Conservation (phyloP, 345 rosid species). For the Brassica juncea region DNA sequence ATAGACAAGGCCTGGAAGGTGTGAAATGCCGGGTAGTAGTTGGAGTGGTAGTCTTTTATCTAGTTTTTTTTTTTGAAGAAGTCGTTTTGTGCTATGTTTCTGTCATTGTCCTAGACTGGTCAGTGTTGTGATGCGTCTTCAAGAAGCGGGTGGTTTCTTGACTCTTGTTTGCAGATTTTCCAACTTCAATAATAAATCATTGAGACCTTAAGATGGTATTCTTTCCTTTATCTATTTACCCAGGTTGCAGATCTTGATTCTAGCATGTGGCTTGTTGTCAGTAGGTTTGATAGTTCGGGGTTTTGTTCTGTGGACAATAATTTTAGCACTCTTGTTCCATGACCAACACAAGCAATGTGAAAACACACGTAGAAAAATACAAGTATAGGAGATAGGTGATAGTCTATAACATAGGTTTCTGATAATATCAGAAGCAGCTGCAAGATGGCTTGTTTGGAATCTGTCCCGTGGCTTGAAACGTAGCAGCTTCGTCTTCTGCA, state of each 20-base stretch:
- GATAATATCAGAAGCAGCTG: constrained; percentile 59
- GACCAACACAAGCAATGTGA: background rate
- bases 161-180: constrained; percentile 9
- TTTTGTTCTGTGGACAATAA: background rate
- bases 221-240: background rate
- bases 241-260: constrained; percentile 3
- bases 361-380: constrained; percentile 5
- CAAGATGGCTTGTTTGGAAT: constrained; percentile 59
- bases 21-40: background rate
- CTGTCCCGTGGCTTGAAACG: constrained; percentile 63
- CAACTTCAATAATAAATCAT: constrained; percentile 23
- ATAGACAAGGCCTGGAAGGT: constrained; percentile 18
- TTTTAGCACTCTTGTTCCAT: constrained; percentile 14
- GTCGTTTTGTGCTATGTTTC: constrained; percentile 15
- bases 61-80: constrained; percentile 18
- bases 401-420: constrained; percentile 1
- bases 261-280: constrained; percentile 1
- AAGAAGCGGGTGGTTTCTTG: constrained; percentile 27
- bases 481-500: constrained; percentile 82
- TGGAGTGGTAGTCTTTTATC: background rate
- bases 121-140: constrained; percentile 13
- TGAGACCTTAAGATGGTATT: constrained; percentile 5
- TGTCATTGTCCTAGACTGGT: constrained; percentile 25
- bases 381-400: constrained; percentile 4
- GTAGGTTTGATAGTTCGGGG: constrained; percentile 3